Evolutionary conservation across 2,329 filamentous ascomycete species (phyloP).

Genomic region (Fusarium camptoceras): DNA sequence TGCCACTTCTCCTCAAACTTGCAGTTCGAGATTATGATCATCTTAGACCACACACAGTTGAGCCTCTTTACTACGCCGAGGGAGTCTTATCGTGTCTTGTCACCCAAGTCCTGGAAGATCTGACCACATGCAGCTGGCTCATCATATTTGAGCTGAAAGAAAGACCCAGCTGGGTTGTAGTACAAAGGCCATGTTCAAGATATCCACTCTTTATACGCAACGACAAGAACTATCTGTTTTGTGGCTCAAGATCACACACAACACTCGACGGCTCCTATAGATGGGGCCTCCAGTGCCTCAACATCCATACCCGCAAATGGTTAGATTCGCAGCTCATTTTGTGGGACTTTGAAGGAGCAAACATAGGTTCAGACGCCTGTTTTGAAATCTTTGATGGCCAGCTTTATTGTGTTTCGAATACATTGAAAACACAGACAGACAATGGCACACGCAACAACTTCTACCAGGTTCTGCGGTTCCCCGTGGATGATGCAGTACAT

Average conservation of each 20-base stretch:
- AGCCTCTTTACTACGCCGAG: constrained; percentile 67
- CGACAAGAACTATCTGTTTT: constrained; percentile 70
- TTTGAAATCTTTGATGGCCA: constrained; percentile 75
- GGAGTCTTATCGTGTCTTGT: constrained; percentile 69
- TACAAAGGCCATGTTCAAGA: constrained; percentile 57
- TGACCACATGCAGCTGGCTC: constrained; percentile 61
- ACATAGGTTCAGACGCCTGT: constrained; percentile 74
- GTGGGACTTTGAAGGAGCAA: constrained; percentile 69
- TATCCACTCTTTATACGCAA: constrained; percentile 76
- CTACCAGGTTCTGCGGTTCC: constrained; percentile 75
- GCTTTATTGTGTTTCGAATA: constrained; percentile 78
- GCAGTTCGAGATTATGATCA: constrained; percentile 52
- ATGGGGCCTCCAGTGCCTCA: constrained; percentile 71
- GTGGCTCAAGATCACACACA: constrained; percentile 70
- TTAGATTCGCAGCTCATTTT: constrained; percentile 62
- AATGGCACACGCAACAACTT: constrained; percentile 75
- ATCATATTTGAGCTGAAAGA: constrained; percentile 57
- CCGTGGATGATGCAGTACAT: constrained; percentile 59
- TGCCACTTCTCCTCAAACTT: constrained; percentile 56
- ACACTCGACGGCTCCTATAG: constrained; percentile 66
- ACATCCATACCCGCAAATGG: constrained; percentile 57
- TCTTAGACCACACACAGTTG: constrained; percentile 59
- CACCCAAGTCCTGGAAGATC: constrained; percentile 53
- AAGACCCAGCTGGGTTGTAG: constrained; percentile 58
- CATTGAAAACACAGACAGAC: constrained; percentile 70